These are phyloP conservation scores for Taxawa tesnikishii DNA, from an alignment of 2,329 filamentous ascomycete genomes.

Conservation along the genomic window DNA sequence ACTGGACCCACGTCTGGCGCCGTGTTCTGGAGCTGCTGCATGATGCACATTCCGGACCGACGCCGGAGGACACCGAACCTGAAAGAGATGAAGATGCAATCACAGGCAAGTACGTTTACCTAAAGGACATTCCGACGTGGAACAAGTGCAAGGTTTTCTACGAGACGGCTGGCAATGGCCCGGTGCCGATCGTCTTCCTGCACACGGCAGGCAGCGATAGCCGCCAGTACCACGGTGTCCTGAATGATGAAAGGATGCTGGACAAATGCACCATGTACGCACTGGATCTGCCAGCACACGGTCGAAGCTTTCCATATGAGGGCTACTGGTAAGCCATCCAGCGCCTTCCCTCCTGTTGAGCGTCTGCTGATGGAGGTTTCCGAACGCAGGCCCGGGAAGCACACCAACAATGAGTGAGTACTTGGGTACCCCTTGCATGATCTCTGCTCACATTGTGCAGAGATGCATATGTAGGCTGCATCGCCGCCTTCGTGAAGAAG, in stretches of 20 bases:
- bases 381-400: constrained; percentile 31
- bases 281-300: constrained; percentile 39
- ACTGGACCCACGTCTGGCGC: constrained; percentile 34
- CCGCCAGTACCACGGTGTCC: constrained; percentile 38
- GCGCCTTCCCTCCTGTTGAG: too few species aligned
- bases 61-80: constrained; percentile 26
- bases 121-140: constrained; percentile 31
- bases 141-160: constrained; percentile 38
- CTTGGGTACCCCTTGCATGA: too few species aligned
- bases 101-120: constrained; percentile 34
- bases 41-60: constrained; percentile 33
- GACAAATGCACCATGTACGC: constrained; percentile 37
- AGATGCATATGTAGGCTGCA: constrained; percentile 33
- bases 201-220: constrained; percentile 28
- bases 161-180: constrained; percentile 33
- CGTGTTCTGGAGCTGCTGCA: constrained; percentile 36
- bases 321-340: too few species aligned
- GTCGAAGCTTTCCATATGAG: constrained; percentile 33
- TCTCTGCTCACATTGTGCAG: neutral
- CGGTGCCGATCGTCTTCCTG: constrained; percentile 29
- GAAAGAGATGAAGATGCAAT: constrained; percentile 30
- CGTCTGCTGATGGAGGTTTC: constrained; percentile 8
- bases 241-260: constrained; percentile 35
- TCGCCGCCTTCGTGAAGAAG: constrained; percentile 31
- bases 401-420: constrained; percentile 32